A percentile compares a stretch with the other conserved stretches of the same genome.
phyloP scores from a whole-genome alignment of 1,139 yeast species.

The Barnettozyma hawaiiensis region DNA sequence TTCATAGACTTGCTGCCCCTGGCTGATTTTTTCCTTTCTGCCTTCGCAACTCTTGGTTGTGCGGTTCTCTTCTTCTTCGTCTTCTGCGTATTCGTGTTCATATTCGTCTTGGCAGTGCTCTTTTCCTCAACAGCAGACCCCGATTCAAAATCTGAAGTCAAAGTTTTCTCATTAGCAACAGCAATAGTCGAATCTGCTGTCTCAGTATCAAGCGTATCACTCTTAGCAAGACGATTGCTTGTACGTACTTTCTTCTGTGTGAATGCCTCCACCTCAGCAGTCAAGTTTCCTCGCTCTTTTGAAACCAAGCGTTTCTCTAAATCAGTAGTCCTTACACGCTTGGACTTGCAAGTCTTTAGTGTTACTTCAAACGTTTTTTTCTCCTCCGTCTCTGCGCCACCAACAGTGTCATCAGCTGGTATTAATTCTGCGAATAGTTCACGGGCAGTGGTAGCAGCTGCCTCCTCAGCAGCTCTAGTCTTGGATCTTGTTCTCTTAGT shows the following conservation, averaged over 20 bases:
- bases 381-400: background rate
- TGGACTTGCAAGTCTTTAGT: background rate
- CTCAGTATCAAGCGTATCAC: background rate
- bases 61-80: background rate
- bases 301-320: background rate
- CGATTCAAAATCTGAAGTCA: background rate
- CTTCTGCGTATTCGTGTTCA: too few species aligned
- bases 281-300: background rate
- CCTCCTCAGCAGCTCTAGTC: constrained; percentile 1
- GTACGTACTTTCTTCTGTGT: background rate
- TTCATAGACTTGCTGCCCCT: background rate
- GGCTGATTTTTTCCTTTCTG: background rate
- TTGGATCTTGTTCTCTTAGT: constrained; percentile 8
- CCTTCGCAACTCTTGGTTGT: background rate
- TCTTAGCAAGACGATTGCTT: background rate
- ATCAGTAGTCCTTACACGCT: background rate
- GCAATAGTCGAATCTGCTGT: background rate
- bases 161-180: background rate
- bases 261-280: background rate
- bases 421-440: background rate
- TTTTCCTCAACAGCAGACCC: background rate
- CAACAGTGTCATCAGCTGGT: background rate
- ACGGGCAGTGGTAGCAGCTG: background rate
- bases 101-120: too few species aligned
- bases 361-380: background rate